Percentiles rank a stretch among this genome's conserved stretches.
phyloP scores from a whole-genome alignment of 495 filamentous ascomycete genomes.

The Pseudomonodictys pantanalensis region DNA sequence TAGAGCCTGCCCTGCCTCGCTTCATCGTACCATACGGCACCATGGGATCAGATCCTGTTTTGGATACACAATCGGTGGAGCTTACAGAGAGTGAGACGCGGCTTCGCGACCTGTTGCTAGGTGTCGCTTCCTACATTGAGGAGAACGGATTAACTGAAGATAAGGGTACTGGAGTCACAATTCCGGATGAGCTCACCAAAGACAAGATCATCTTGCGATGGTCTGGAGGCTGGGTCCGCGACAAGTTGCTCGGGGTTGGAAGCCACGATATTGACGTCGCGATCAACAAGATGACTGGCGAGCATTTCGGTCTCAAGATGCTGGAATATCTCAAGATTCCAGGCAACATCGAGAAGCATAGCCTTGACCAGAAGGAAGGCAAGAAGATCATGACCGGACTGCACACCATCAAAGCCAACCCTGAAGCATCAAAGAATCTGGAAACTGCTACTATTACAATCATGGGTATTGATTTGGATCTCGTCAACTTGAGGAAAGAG shows the following conservation, averaged over 20 bases:
- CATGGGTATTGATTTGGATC: slow-evolving; percentile 84
- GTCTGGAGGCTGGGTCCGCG: slow-evolving; percentile 97
- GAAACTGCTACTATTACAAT: slow-evolving; percentile 86
- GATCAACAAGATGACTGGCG: slow-evolving; percentile 93
- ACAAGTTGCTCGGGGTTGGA: slow-evolving; percentile 78
- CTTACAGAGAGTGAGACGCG: slow-evolving; percentile 66
- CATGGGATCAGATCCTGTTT: slow-evolving; percentile 14
- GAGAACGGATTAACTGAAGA: slow-evolving; percentile 10
- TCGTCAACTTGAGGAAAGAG: slow-evolving; percentile 93
- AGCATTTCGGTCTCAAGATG: slow-evolving; percentile 67
- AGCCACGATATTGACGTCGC: slow-evolving; percentile 94
- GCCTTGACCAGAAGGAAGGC: slow-evolving; percentile 35
- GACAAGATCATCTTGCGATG: slow-evolving; percentile 64
- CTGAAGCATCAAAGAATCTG: slow-evolving; percentile 96
- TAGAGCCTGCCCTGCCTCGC: slow-evolving; percentile 7
- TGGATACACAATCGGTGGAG: slow-evolving; percentile 42
- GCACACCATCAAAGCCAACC: slow-evolving; percentile 64
- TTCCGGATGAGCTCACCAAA: slow-evolving; percentile 42
- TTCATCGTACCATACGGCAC: slow-evolving; percentile 14
- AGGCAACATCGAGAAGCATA: slow-evolving; percentile 44
- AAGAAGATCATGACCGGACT: slow-evolving; percentile 39
- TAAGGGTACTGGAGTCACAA: not conserved
- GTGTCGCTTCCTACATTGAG: slow-evolving; percentile 68
- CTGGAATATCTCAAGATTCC: slow-evolving; percentile 54
- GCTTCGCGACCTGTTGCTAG: slow-evolving; percentile 67